A percentile compares a stretch with the other conserved stretches of the same genome.
Evolutionary conservation across 768 basidiomycete species (phyloP).

Genomic region (Cyclocybe cylindracea): DNA sequence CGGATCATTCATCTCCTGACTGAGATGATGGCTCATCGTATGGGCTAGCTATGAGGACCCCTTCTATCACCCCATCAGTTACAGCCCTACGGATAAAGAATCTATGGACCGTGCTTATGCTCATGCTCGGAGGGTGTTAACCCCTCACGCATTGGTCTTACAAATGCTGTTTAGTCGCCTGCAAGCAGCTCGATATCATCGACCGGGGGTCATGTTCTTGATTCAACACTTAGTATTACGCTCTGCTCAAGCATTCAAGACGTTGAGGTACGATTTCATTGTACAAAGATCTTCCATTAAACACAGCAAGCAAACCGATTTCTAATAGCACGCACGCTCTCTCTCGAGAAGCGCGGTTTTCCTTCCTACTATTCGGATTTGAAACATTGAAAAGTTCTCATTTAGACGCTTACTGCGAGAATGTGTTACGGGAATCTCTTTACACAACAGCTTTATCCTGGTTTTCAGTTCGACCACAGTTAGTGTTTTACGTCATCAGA

Average conservation of each 20-base stretch:
- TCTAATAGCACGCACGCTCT: slow-evolving; percentile 81
- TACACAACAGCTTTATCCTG: slow-evolving; percentile 85
- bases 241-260: slow-evolving; percentile 68
- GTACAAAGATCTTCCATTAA: neutral
- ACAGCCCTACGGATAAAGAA: slow-evolving; percentile 88
- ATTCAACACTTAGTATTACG: slow-evolving; percentile 83
- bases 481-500: slow-evolving; percentile 27
- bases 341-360: slow-evolving; percentile 87
- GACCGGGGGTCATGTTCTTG: slow-evolving; percentile 81
- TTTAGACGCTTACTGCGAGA: slow-evolving; percentile 82
- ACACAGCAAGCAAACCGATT: neutral
- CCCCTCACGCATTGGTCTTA: slow-evolving; percentile 82
- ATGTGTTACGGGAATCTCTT: slow-evolving; percentile 68
- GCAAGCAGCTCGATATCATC: slow-evolving; percentile 90
- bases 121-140: slow-evolving; percentile 73
- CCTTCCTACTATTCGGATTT: slow-evolving; percentile 90
- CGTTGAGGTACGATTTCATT: slow-evolving; percentile 65
- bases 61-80: slow-evolving; percentile 82
- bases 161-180: slow-evolving; percentile 90
- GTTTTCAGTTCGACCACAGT: slow-evolving; percentile 96
- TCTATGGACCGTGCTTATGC: slow-evolving; percentile 71
- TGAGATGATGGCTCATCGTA: slow-evolving; percentile 40
- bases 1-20: slow-evolving; percentile 1
- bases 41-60: slow-evolving; percentile 78
- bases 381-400: slow-evolving; percentile 88